Evolutionary conservation across 1,139 yeast genomes (phyloP), one percentile per base, ranked within the genome.

Genomic region (Diutina catenulata): DNA sequence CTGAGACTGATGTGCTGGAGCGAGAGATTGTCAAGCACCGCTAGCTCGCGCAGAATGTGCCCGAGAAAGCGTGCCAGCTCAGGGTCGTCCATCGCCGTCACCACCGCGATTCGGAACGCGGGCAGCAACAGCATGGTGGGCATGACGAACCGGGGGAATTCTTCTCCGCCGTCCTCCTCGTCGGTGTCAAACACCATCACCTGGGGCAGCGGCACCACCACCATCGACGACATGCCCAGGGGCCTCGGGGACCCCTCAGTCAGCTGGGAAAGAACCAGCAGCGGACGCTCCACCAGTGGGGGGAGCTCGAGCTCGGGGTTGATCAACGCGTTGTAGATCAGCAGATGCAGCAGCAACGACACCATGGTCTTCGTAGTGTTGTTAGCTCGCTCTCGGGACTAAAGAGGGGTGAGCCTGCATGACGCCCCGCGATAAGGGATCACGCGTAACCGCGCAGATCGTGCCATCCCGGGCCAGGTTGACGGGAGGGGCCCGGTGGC

Each of bases 151-250:
- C 41, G 44, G 15, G 45, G 44, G 8, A 51, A 57, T 10, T 50
- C 56, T 15, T 49, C 53, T 13, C 38, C 42, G 19, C 47, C 56
- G 36, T 57, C 65, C 42, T 64, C 70, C 42, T 62, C 68, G 40
- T 64, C 70, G 0, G 67, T 62, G 39, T 64, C 70, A 46, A 64
- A 62, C 11, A 63, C 63, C 65, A 63, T 59, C 3, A 60, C 61
- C 20, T 46, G 42, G 20, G 45, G 35, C 10, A 47, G 41, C 14
- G 44, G 46, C 22, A 43, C 41, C 32, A 45, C 36, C 21, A 45
- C 47, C 35, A 45, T 32, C 22, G 48, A 42, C 33, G 47, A 28
- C 25, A 39, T 41, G 42, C 26, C 43, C 43, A 22, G 39, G n/a
- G 36, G 5, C 15, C 19, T 33, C 16, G 16, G 16, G 25, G 32